Conservation (phyloP, 768 basidiomycete genomes). For the Pilatotrama ljubarskyi region DNA sequence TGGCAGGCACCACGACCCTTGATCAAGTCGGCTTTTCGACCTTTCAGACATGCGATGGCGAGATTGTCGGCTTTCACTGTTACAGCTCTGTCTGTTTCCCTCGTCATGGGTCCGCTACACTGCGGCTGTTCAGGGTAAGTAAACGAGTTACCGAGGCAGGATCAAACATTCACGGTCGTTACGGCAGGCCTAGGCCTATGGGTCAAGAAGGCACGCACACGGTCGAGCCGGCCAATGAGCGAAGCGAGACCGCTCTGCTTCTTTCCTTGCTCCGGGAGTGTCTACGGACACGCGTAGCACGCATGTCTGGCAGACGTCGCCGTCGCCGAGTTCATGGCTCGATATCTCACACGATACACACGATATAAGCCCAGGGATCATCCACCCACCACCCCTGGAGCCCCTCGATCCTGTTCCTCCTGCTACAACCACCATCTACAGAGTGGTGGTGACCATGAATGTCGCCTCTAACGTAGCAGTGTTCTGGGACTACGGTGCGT, state of each 20-base stretch:
- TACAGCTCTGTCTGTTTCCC: no score
- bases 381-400: background rate
- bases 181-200: no score
- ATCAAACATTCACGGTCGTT: no score
- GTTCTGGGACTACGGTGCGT: slow-evolving; percentile 46
- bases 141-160: no score
- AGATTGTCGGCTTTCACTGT: no score
- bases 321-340: background rate
- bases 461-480: slow-evolving; percentile 19
- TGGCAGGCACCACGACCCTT: no score
- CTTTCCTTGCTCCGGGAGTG: background rate
- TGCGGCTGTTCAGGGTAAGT: no score
- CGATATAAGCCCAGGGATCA: background rate
- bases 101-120: no score
- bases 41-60: no score
- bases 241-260: background rate
- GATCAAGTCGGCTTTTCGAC: no score
- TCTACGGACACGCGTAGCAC: background rate
- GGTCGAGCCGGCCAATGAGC: background rate
- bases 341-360: background rate
- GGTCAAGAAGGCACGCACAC: background rate
- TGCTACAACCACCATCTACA: background rate
- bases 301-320: background rate
- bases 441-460: background rate
- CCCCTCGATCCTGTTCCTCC: background rate